Conservation (phyloP, 306 rosid genomes). For the Arachis stenosperma region DNA sequence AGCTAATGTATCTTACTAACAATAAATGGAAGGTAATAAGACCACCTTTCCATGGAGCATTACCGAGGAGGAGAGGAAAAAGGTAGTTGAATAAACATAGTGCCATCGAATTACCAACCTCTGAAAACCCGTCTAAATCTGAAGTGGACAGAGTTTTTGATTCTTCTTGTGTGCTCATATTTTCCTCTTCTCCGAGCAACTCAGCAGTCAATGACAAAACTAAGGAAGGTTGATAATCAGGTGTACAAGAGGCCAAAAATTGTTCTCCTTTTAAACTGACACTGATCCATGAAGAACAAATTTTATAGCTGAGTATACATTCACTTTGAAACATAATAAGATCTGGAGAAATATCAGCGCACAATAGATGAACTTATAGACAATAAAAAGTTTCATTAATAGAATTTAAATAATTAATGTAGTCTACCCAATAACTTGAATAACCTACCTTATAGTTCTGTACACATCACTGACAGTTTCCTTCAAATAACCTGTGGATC, state of each 20-base stretch:
- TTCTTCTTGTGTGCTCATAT: conserved; percentile 51
- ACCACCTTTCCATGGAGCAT: conserved; percentile 13
- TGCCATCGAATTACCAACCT: conserved; percentile 59
- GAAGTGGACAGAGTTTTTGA: conserved; percentile 52
- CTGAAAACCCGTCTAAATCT: conserved; percentile 63
- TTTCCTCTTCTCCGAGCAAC: conserved; percentile 66
- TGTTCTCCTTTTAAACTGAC: conserved; percentile 65
- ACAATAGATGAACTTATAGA: conserved; percentile 16
- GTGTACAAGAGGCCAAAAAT: conserved; percentile 73
- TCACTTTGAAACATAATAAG: conserved; percentile 14
- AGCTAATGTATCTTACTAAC: conserved; percentile 17
- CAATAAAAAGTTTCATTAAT: conserved; percentile 18
- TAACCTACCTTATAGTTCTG: conserved; percentile 67
- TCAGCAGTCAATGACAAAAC: conserved; percentile 70
- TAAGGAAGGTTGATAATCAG: conserved; percentile 77
- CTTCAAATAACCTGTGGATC: conserved; percentile 74
- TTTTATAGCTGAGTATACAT: conserved; percentile 14
- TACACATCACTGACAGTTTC: conserved; percentile 55
- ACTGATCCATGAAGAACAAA: conserved; percentile 54
- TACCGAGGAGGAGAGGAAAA: conserved; percentile 18
- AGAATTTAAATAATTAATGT: conserved; percentile 24
- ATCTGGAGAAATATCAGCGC: conserved; percentile 29
- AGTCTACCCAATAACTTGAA: conserved; percentile 36
- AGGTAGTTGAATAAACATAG: conserved; percentile 28
- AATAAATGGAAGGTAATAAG: conserved; percentile 22